Base-by-base conservation (phyloP, 345 rosid species). In the Fremontodendron californicum region DNA sequence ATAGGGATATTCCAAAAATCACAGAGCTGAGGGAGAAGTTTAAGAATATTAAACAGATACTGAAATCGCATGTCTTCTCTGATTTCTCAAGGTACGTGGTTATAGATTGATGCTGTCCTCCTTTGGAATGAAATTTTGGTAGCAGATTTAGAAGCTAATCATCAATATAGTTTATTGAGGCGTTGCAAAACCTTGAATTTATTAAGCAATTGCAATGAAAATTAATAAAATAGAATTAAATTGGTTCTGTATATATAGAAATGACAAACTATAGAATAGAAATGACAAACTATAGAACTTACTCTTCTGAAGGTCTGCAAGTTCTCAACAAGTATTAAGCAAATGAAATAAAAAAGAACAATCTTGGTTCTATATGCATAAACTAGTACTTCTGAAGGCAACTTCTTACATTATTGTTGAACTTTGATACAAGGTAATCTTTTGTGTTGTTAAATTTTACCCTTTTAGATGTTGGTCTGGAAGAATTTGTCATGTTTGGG, bases 11-110 rank as follows among this genome's bases (percentile, higher is more conserved):
- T 86, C 99, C 98, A 77, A 96, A 94, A 86, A 96, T 96, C 77
- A 92, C 94, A 35, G 99, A 96, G 87, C 97, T 93, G 45, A 88
- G 97, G 81, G 99, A 94, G 87, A 96, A 92, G 92, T 89, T 91
- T 80, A 88, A 92, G 87, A 96, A 85, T 87, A 96, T 96, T 73
- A 96, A 92, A 87, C 94, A 96, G 87, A 87, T 96, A 77, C 91
- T 96, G 51, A 96, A 94, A 88, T 96, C 99, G 6, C 98, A 96
- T 68, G 97, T 91, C 48, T 94, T 91, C 82, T 94, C 99, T 60
- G 98, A 94, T 83, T 96, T 96, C 81, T 90, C 98, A 78, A 94
- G 99, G 99, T 96, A 88, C 64, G 81, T 69, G 64, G 10, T 54
- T 77, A 23, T 52, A 35, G 25, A 19, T 55, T 74, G 42, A 25